A percentile compares a stretch with the other conserved stretches of the same genome.
Conservation (phyloP, 768 basidiomycete species). For the Tricholoma saponaceum region DNA sequence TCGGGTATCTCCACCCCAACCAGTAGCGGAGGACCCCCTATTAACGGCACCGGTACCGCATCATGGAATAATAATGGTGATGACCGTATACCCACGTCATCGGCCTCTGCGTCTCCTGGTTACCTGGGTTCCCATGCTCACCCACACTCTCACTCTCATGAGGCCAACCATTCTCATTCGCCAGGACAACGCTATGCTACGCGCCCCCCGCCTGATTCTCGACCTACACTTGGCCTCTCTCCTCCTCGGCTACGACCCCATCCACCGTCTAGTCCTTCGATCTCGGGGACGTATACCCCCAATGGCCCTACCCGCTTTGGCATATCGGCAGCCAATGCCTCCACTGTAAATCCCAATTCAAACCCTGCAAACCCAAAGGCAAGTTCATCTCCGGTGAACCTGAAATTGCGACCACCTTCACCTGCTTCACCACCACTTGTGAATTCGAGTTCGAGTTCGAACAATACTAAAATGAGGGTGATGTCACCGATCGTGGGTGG, state of each 20-base stretch:
- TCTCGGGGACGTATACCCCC: background rate
- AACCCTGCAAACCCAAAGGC: constrained; percentile 15
- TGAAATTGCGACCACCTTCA: too few relatives aligned
- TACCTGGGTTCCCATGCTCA: constrained; percentile 25
- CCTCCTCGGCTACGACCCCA: constrained; percentile 32
- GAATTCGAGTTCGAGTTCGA: too few relatives aligned
- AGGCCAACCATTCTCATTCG: constrained; percentile 33
- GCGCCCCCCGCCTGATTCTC: constrained; percentile 14
- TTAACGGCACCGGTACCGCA: constrained; percentile 24
- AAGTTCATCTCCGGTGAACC: constrained; percentile 23
- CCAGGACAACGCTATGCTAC: constrained; percentile 25
- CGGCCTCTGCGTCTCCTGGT: constrained; percentile 22
- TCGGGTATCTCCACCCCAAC: constrained; percentile 11
- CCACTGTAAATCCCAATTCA: background rate
- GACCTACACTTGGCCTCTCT: constrained; percentile 27
- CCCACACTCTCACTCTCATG: constrained; percentile 5
- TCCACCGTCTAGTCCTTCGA: constrained; percentile 23
- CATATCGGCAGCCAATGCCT: constrained; percentile 1
- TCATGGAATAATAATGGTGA: constrained; percentile 26
- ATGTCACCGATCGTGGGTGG: background rate
- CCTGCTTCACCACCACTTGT: too few relatives aligned
- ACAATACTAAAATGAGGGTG: background rate
- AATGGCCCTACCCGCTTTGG: background rate
- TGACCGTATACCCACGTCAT: constrained; percentile 26
- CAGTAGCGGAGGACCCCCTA: constrained; percentile 7